Base-by-base conservation (phyloP, 1,139 yeast genomes). In the Diutina mesorugosa region DNA sequence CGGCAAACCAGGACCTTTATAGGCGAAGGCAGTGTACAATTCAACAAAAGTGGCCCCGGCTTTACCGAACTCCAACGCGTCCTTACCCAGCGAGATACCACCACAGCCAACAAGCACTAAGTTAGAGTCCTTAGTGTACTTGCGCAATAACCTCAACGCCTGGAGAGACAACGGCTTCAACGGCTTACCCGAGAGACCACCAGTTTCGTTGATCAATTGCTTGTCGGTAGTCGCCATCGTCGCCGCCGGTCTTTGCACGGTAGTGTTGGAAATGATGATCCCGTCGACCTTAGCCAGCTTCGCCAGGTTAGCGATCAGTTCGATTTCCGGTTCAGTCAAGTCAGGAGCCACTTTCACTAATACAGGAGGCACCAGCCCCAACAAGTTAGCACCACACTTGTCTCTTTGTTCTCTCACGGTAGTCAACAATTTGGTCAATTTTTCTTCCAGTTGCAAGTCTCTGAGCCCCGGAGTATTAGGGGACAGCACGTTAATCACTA, bases 381-480 rank as follows among this genome's bases (percentile, higher is more conserved):
- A 68, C 51, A 70, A 58, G 61, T 76, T 76, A 56, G 65, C 64
- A 1, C 70, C 71, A 54, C 81, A 70, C 0, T 66, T 60, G 60
- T 85, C 73, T 68, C 91, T 77, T 65, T 83, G 85, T 1, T 70
- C 66, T 9, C 85, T 86, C 52, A 86, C 87, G n/a, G 84, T 74
- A 3, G 80, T 72, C 62, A 91, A 76, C 62, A 91, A 73, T 50
- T 76, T 76, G 9, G 90, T 81, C 59, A 91, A 77, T 67, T 86
- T 87, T 60, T 77, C 78, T 64, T 89, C 96, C 59, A 74, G 80
- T 72, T 91, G 99, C 61, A 91, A 78, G 62, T 85, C 90, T 65
- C 98, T 81, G 61, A 91, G 77, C 1, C 98, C 98, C 1, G 98
- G 97, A 1, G 98, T 93, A 67, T 91, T 91, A 59, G 99, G 99